Evolutionary conservation across 2,329 filamentous ascomycete genomes (phyloP), one percentile per base, ranked within the genome.

Genomic region (Fusarium scirpi): DNA sequence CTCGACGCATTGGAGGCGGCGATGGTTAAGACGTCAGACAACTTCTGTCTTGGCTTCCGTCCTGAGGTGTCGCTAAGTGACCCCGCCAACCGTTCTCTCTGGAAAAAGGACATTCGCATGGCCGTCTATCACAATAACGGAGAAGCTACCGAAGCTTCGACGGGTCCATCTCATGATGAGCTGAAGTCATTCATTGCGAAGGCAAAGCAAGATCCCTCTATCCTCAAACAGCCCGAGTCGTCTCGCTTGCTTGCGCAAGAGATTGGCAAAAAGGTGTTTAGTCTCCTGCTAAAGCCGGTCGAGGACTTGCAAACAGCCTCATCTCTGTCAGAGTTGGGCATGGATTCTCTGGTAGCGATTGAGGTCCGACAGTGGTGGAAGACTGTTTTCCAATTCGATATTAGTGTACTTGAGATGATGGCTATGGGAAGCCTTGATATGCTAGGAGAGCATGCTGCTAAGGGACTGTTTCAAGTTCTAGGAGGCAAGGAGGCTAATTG

Each of bases 371-470:
- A 60, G 5, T 60, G 58, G 58, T 60, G 58, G 58, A 60, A 60
- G 5, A 58, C 43, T 2, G 22, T 47, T n/a, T 60, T 60, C 13
- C 58, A 60, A 13, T 60, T 60, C 22, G 58, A 60, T 2, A 47
- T 58, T 10, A 58, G 58, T 15, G 52, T 60, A 2, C 32, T 60
- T n/a, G 52, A 60, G 25, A 60, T 60, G 58, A 60, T 60, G 52
- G 52, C 32, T 7, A 60, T 60, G 58, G 32, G 58, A 2, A 58
- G 43, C 6, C 27, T 61, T 9, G 52, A 61, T n/a, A 56, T 61
- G 15, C 58, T 58, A 15, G 52, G 43, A 22, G 43, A 24, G 8
- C 43, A 61, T 34, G 58, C 58, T 34, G 43, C 27, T 4, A 58
- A 16, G 15, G 58, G 58, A 4, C 41, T 61, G 27, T 24, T 47